These are phyloP conservation scores for Sporothrix inflata DNA, from an alignment of 2,329 filamentous ascomycete species.

Conservation along the genomic window DNA sequence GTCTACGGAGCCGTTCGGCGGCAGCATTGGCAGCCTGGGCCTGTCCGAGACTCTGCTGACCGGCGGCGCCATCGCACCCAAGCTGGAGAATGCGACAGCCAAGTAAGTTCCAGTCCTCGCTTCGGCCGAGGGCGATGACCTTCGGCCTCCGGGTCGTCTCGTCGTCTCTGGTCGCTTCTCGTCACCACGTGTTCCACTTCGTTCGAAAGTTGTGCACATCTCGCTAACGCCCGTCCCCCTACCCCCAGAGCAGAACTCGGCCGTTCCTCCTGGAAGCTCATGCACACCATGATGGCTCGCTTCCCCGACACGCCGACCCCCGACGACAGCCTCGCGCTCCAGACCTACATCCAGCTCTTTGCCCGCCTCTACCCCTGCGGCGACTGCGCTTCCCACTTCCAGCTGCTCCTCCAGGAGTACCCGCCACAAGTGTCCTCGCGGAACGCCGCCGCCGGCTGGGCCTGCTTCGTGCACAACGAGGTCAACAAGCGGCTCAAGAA, in stretches of 20 bases:
- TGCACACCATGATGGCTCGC: constrained; percentile 71
- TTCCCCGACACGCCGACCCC: constrained; percentile 67
- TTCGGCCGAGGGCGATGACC: neutral
- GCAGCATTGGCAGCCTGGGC: constrained; percentile 39
- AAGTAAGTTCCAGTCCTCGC: constrained; percentile 57
- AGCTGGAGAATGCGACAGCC: constrained; percentile 78
- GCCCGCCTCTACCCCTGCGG: constrained; percentile 71
- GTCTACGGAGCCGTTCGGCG: constrained; percentile 19
- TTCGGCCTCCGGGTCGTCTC: neutral
- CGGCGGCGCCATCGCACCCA: constrained; percentile 75
- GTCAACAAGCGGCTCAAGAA: constrained; percentile 68
- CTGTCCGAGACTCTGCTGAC: constrained; percentile 57
- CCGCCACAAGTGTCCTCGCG: constrained; percentile 68
- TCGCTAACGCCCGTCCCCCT: neutral
- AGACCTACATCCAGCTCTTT: constrained; percentile 68
- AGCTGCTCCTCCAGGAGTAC: constrained; percentile 61
- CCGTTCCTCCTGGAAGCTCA: constrained; percentile 69
- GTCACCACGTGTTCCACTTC: neutral
- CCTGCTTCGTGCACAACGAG: constrained; percentile 69
- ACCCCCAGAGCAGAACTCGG: constrained; percentile 56
- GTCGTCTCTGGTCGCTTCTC: constrained; percentile 27
- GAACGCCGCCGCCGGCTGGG: constrained; percentile 67
- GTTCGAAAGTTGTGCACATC: neutral
- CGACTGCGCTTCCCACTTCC: constrained; percentile 71
- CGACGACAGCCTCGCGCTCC: constrained; percentile 65